Percentiles rank a stretch among this genome's conserved stretches.
phyloP scores from a whole-genome alignment of 305 asterid genomes.

The Fraxinus angustifolia region DNA sequence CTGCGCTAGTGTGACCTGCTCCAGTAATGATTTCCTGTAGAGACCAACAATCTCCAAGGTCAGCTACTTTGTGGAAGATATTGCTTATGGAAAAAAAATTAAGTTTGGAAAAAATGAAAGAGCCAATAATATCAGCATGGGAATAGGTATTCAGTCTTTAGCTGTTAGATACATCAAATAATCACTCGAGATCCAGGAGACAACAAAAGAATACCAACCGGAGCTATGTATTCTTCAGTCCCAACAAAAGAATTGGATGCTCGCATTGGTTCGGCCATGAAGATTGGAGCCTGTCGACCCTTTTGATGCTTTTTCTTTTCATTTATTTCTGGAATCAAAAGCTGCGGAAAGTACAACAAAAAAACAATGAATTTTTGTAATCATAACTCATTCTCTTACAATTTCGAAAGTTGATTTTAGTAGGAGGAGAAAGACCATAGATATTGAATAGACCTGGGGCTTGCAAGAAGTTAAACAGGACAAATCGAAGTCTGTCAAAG shows the following conservation, averaged over 20 bases:
- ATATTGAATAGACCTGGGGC: conserved; percentile 60
- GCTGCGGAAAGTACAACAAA: conserved; percentile 45
- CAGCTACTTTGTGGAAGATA: not conserved
- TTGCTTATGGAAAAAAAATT: not conserved
- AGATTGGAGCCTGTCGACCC: conserved; percentile 65
- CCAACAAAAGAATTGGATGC: conserved; percentile 97
- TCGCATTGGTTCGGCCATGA: conserved; percentile 94
- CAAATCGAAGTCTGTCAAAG: conserved; percentile 91
- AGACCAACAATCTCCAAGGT: conserved; percentile 19
- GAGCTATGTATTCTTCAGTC: conserved; percentile 96
- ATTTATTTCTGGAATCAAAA: conserved; percentile 64
- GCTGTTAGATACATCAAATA: not conserved
- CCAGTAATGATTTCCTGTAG: conserved; percentile 86
- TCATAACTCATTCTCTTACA: not conserved
- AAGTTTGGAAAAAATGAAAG: not conserved
- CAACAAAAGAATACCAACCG: conserved; percentile 47
- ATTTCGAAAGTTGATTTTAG: not conserved
- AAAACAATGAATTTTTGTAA: conserved; percentile 2
- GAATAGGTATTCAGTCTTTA: not conserved
- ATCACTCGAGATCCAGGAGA: not conserved
- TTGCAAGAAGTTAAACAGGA: conserved; percentile 97
- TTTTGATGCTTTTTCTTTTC: conserved; percentile 67
- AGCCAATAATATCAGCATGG: not conserved
- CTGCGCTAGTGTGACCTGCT: conserved; percentile 96
- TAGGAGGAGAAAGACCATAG: conserved; percentile 4